Conservation (phyloP, 164 flowering plant genomes). For the Aristolochia californica region DNA sequence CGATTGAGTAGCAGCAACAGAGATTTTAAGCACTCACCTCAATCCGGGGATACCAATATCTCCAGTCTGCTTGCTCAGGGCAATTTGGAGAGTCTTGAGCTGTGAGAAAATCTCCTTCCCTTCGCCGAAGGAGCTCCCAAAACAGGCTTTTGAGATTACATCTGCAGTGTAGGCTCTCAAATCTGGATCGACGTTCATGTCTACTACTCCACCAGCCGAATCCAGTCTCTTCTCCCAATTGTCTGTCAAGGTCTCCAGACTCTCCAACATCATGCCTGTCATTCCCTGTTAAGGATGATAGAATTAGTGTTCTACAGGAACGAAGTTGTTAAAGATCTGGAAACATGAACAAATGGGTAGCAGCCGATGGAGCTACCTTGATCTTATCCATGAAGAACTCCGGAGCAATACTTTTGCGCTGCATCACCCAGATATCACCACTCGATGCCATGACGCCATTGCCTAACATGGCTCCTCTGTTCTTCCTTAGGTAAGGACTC, state of each 20-base stretch:
- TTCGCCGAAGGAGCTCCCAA: conserved; percentile 17
- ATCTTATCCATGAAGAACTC: conserved; percentile 31
- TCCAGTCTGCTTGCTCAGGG: conserved; percentile 9
- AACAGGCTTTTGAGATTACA: conserved; percentile 25
- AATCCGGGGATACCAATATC: conserved; percentile 18
- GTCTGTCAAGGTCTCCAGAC: conserved; percentile 15
- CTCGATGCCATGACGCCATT: conserved; percentile 31
- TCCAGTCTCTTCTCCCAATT: conserved; percentile 29
- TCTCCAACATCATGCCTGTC: conserved; percentile 28
- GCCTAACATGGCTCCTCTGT: conserved; percentile 27
- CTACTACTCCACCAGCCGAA: conserved; percentile 15
- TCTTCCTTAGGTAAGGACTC: conserved; percentile 21
- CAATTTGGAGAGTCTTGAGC: conserved; percentile 19
- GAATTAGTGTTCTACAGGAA: no score
- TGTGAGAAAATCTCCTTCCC: conserved; percentile 19
- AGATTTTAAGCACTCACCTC: no score
- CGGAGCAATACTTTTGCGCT: conserved; percentile 37
- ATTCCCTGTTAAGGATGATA: conserved; percentile 50
- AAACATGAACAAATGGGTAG: no score
- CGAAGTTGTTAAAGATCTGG: no score
- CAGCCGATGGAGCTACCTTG: no score
- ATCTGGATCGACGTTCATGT: conserved; percentile 23
- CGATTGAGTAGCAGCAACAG: no score
- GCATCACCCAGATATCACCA: conserved; percentile 32
- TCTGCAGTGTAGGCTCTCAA: conserved; percentile 30